Base-by-base conservation (phyloP, 1,284 basidiomycete genomes). In the Apiotrichum sp. region DNA sequence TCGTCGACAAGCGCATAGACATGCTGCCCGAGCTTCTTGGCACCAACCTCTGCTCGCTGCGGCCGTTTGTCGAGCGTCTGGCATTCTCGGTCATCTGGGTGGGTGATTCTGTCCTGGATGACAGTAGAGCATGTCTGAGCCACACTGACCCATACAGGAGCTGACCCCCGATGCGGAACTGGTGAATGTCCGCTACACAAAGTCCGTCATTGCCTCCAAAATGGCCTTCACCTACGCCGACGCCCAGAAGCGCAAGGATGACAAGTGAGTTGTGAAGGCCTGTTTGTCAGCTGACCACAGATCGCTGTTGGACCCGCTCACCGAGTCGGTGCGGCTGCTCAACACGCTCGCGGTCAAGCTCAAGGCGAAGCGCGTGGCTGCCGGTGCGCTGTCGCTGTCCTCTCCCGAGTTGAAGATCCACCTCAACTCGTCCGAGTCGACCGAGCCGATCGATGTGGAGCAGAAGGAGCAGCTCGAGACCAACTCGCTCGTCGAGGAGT, bases 61-160 rank as follows among this genome's bases (percentile, higher is more conserved):
- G 95, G 42, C 93, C 95, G 0, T 83, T 88, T 67, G 95, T 99
- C 3, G 96, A 98, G 77, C 81, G 96, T 39, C 77, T 98, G 35
- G 96, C 96, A 0, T 98, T 99, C 74, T 93, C 91, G 0, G 89
- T 86, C 5, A 89, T 98, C 48, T 99, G 96, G 96, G 93, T 93
- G 67, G 58, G 85, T 75, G 44, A 2, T 7, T 47, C 10, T 41
- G 10, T 11, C 22, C 22, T 22, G 22, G 22, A 22, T 22, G 22
- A 22, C 22, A 22, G 22, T 22, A 22, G 22, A 22, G 22, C 22
- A 22, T 22, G 22, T 22, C 22, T 22, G 22, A 22, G 40, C 40
- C 6, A 3, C 7, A 22, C 33, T 47, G 14, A 35, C 10, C 49
- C 14, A 22, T 22, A 22, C 62, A 93, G 91, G 89, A 95, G 82